These are phyloP conservation scores for Scalesia atractyloides DNA, from an alignment of 129 eudicot species.

Conservation along the genomic window DNA sequence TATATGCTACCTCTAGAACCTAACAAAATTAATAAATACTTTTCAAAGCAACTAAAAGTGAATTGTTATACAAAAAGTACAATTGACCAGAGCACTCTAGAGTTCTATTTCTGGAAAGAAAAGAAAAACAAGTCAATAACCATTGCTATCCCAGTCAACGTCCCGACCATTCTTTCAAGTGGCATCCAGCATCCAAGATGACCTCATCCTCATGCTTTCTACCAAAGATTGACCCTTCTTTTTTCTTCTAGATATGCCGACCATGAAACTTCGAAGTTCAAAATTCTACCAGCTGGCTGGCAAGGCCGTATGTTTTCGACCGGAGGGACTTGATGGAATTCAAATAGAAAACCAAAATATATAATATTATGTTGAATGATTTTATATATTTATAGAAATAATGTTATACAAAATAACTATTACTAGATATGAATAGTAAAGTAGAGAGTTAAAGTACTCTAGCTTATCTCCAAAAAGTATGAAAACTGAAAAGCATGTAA, in stretches of 20 bases:
- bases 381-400: too few species aligned
- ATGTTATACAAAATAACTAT: too few species aligned
- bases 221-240: background rate
- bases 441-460: too few species aligned
- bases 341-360: too few species aligned
- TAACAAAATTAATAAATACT: background rate
- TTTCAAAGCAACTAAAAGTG: background rate
- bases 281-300: background rate
- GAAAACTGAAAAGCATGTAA: too few species aligned
- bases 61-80: background rate
- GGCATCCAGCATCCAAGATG: background rate
- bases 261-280: background rate
- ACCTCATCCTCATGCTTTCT: background rate
- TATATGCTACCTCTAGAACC: background rate
- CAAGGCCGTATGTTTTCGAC: background rate
- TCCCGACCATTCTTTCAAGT: background rate
- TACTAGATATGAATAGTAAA: too few species aligned
- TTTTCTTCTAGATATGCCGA: background rate
- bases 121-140: background rate
- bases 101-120: background rate
- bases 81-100: background rate
- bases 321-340: too few species aligned
- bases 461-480: too few species aligned
- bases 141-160: background rate
- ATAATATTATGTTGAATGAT: too few species aligned